phyloP scores from a whole-genome alignment of 495 filamentous ascomycete genomes.

The Aspergillus haitiensis region DNA sequence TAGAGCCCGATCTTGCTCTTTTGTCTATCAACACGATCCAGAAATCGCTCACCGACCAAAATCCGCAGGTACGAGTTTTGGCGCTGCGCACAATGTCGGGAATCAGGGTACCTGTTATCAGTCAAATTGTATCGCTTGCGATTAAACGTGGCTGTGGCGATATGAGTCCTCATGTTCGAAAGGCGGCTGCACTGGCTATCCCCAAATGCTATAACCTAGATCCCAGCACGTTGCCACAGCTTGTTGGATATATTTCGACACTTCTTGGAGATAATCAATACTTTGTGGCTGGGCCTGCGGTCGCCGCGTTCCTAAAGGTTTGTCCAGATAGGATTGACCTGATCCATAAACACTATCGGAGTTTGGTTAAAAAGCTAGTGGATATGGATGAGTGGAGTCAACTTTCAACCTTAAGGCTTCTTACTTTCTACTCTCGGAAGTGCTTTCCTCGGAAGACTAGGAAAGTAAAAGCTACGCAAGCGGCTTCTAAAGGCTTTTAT shows the following conservation, averaged over 20 bases:
- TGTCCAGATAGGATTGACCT: constrained; percentile 84
- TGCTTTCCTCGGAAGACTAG: constrained; percentile 78
- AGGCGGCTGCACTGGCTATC: constrained; percentile 90
- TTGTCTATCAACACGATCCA: constrained; percentile 98
- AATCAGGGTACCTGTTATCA: constrained; percentile 96
- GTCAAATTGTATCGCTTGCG: constrained; percentile 93
- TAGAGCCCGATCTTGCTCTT: constrained; percentile 90
- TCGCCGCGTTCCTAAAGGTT: constrained; percentile 82
- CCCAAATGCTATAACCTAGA: constrained; percentile 97
- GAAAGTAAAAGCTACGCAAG: constrained; percentile 51
- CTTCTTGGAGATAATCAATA: constrained; percentile 90
- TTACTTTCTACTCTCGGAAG: constrained; percentile 79
- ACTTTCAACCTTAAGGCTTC: constrained; percentile 72
- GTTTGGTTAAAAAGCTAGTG: constrained; percentile 81
- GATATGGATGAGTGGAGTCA: constrained; percentile 99
- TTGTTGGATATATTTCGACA: constrained; percentile 73
- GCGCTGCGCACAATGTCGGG: constrained; percentile 94
- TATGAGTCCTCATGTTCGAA: constrained; percentile 91
- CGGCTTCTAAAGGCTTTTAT: constrained; percentile 70
- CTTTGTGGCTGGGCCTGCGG: constrained; percentile 89
- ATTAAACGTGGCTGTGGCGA: constrained; percentile 90
- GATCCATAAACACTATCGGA: constrained; percentile 85
- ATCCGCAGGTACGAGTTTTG: constrained; percentile 85
- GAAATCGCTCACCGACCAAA: constrained; percentile 89
- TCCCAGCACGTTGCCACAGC: constrained; percentile 77